Evolutionary conservation across 192 early-diverging fungal species (phyloP).

Genomic region (Jimgerdemannia lactiflua): DNA sequence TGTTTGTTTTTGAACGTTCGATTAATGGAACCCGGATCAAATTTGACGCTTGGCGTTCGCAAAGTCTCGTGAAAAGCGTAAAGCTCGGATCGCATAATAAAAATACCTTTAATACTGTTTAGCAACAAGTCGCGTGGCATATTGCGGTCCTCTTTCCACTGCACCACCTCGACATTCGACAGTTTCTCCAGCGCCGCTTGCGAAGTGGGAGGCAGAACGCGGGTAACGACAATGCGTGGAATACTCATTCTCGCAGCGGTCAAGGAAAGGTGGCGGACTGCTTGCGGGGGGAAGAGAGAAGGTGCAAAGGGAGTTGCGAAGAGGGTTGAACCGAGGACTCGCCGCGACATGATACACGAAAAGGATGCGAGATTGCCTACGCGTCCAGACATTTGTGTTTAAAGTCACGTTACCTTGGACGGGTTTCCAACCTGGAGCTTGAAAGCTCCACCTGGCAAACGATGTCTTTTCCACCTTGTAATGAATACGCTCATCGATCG

Average conservation of each 20-base stretch:
- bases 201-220: slow-evolving; percentile 21
- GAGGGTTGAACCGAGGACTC: not conserved
- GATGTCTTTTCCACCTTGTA: too few species aligned
- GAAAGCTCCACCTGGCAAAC: too few species aligned
- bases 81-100: not conserved
- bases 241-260: not conserved
- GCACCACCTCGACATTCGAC: slow-evolving; percentile 42
- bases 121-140: slow-evolving; percentile 53
- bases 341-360: not conserved
- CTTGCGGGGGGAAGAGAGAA: not conserved
- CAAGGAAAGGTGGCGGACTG: not conserved
- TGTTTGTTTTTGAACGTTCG: not conserved
- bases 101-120: slow-evolving; percentile 35
- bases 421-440: too few species aligned
- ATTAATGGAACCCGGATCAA: not conserved
- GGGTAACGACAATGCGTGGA: slow-evolving; percentile 14
- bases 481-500: too few species aligned
- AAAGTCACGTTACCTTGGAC: too few species aligned
- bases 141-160: slow-evolving; percentile 47
- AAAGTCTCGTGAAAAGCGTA: slow-evolving; percentile 1
- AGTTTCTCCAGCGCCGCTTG: slow-evolving; percentile 18
- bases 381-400: too few species aligned
- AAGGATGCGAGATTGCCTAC: too few species aligned
- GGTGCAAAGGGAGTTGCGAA: not conserved
- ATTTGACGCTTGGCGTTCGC: not conserved